These are phyloP conservation scores for Colletotrichum sp. DNA, from an alignment of 2,329 filamentous ascomycete species.

Conservation along the genomic window DNA sequence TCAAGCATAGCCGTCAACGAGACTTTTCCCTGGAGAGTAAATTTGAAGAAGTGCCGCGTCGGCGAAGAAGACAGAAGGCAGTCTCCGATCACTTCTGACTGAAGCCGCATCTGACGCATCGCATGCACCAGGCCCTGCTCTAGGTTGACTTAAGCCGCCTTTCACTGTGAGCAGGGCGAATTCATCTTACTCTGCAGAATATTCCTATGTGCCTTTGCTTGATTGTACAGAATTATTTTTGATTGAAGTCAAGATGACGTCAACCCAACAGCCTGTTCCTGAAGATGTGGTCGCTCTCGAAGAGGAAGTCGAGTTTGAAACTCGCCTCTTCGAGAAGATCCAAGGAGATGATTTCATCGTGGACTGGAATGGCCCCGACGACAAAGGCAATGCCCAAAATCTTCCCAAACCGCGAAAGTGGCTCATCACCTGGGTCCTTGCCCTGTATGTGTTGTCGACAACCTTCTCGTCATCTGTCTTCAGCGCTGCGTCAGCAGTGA, in stretches of 20 bases:
- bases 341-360: background rate
- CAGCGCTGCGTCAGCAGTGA: constrained; percentile 29
- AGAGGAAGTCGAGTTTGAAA: background rate
- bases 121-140: background rate
- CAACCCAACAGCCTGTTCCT: background rate
- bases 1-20: no score
- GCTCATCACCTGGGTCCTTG: background rate
- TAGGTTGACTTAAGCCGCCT: background rate
- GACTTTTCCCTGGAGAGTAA: no score
- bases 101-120: background rate
- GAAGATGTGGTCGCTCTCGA: background rate
- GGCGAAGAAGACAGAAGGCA: background rate
- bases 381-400: constrained; percentile 14
- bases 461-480: background rate
- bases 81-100: background rate
- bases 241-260: background rate
- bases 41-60: no score
- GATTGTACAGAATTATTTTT: no score
- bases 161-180: background rate
- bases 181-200: fast-evolving
- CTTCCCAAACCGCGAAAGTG: background rate
- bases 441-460: background rate
- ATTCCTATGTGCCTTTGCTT: background rate
- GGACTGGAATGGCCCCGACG: background rate
- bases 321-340: background rate